Conservation (phyloP, 2,329 filamentous ascomycete species). For the Stylonectria norvegica region DNA sequence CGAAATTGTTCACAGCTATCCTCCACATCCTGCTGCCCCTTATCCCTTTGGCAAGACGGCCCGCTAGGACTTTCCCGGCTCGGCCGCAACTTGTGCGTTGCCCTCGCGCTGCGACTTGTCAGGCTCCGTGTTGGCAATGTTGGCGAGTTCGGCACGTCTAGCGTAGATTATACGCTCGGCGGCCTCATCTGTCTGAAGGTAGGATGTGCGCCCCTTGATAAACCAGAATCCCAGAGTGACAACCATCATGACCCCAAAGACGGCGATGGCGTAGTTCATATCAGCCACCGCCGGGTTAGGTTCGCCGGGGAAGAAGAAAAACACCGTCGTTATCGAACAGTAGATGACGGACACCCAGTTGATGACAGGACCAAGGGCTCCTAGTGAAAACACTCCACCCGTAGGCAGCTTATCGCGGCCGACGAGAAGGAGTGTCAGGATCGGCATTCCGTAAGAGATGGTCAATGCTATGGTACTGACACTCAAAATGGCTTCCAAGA, state of each 20-base stretch:
- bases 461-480: slow-evolving; percentile 56
- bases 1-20: neutral
- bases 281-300: slow-evolving; percentile 45
- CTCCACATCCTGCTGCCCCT: neutral
- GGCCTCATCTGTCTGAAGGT: slow-evolving; percentile 28
- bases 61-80: slow-evolving; percentile 1
- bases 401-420: slow-evolving; percentile 52
- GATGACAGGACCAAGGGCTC: slow-evolving; percentile 39
- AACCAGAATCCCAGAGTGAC: slow-evolving; percentile 50
- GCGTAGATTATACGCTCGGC: slow-evolving; percentile 24
- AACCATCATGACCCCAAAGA: slow-evolving; percentile 53
- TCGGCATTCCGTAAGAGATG: slow-evolving; percentile 48
- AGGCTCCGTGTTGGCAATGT: slow-evolving; percentile 8
- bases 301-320: slow-evolving; percentile 51
- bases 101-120: slow-evolving; percentile 9
- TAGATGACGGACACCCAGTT: slow-evolving; percentile 51
- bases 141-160: slow-evolving; percentile 14
- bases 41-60: neutral
- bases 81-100: too few relatives aligned
- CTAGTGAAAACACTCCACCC: slow-evolving; percentile 43
- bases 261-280: slow-evolving; percentile 57
- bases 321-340: slow-evolving; percentile 49
- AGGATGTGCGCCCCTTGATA: slow-evolving; percentile 41
- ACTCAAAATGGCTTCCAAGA: slow-evolving; percentile 51
- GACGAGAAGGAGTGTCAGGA: slow-evolving; percentile 43